phyloP scores from a whole-genome alignment of 176 grass and related monocot genomes.

The Bolboschoenus planiculmis region DNA sequence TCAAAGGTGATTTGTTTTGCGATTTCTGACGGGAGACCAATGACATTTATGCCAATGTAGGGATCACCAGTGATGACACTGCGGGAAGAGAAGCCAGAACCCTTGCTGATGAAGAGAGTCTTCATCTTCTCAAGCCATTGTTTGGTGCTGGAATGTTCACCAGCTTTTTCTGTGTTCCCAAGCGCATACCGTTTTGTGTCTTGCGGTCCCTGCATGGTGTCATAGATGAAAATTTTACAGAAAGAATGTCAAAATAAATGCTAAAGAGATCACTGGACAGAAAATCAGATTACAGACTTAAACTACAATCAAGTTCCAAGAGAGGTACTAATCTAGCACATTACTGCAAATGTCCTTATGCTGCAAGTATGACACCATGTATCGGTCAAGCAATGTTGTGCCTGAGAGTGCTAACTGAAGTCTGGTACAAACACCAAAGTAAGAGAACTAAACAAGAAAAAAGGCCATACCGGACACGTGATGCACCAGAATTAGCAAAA shows the following conservation, averaged over 20 bases:
- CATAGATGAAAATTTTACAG: neutral
- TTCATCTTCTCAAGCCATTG: conserved; percentile 93
- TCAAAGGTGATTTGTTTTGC: conserved; percentile 86
- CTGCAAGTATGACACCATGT: neutral
- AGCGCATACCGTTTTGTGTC: conserved; percentile 57
- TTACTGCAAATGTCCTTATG: neutral
- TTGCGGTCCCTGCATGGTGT: conserved; percentile 56
- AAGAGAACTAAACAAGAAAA: neutral
- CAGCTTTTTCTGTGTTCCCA: conserved; percentile 37
- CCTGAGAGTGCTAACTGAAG: neutral
- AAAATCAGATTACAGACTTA: neutral
- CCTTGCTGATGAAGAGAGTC: conserved; percentile 86
- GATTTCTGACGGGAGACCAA: conserved; percentile 86
- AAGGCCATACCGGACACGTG: neutral
- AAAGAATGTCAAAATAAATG: neutral
- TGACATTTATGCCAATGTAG: conserved; percentile 67
- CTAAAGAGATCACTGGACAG: neutral
- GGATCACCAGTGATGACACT: conserved; percentile 89
- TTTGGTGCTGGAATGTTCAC: conserved; percentile 43
- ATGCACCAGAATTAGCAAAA: neutral
- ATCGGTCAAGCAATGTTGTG: neutral
- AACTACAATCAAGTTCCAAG: neutral
- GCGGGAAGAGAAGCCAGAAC: conserved; percentile 85
- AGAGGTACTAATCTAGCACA: neutral
- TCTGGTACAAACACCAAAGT: neutral